Base-by-base conservation (phyloP, 1,139 yeast species). In the Blastobotrys indianensis region DNA sequence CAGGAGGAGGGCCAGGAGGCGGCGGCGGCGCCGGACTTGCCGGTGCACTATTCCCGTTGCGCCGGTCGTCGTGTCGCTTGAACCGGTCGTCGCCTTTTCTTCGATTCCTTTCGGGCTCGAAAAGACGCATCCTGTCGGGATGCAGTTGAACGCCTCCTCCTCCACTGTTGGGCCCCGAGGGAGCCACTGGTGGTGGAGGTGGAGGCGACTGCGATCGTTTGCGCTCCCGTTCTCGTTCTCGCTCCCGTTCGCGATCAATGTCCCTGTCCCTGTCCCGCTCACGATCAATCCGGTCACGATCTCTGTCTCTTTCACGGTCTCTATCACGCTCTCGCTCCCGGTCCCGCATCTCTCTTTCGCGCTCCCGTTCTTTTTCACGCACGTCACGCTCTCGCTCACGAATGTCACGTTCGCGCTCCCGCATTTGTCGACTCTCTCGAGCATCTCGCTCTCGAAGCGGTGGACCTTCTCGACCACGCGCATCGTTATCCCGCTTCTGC, bases 201-300 rank as follows among this genome's bases (percentile, higher is more conserved):
- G 25, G 25, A 9, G 20, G 16, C 16, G 36, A 12, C 16, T 15
- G 37, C 20, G 32, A 50, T 23, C 51, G 44, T 34, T 51, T 49
- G 39, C 54, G 37, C 43, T 45, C 50, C 44, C 62, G 41, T 42
- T 52, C 52, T 42, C 55, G 37, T 29, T 50, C 47, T 20, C 50
- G 47, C 15, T 49, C 52, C 9, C 48, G 42, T 4, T 47, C 52
- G 4, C 47, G 38, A 3, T 39, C 39, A 2, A 51, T 50, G 12
- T 51, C 53, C 28, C 39, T 33, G 30, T 46, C 53, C 6, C 52
- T 39, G 43, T 32, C 39, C 51, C 55, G 29, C 49, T 53, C 50
- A 8, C 39, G 52, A 15, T 38, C 30, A 17, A 29, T 34, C 2
- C 37, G 9, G 20, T 44, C 48, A n/a, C 47, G 51, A 33, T 42